Base-by-base conservation (phyloP, 306 rosid genomes). In the Ormosia emarginata region DNA sequence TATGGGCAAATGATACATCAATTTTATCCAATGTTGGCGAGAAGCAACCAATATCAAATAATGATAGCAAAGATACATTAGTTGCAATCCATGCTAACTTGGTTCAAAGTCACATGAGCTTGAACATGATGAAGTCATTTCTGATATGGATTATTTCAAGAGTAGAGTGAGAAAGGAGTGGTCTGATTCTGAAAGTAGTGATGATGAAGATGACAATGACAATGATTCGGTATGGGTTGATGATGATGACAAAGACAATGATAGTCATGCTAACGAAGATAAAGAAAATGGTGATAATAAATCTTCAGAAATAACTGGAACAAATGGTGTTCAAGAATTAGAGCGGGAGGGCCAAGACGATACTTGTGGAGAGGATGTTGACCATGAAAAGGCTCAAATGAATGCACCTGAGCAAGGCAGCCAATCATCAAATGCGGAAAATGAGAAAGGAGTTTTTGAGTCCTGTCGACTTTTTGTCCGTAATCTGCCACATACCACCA, bases 71-170 rank as follows among this genome's bases (percentile, higher is more conserved):
- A 66, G 77, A 75, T 53, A 75, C 63, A 17, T 44, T 82, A 44
- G 84, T 36, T 81, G 64, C 84, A 13, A 56, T 15, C 49, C 67
- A 39, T 73, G 56, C 47, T 36, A 86, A 85, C 63, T 79, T 49
- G 36, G 82, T 39, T 15, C 81, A 80, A 46, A 81, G 70, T 29
- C 83, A 7, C 59, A 8, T 75, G 85, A 83, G 52, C 71, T 71
- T 72, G 90, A 88, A 2, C 78, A 67, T 34, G 86, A 83, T 75
- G 87, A 66, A 40, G 84, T 79, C 29, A 32, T 90, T 69, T 90
- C 97, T 11, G 98, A 93, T 86, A 88, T 85, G 88, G 98, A 93
- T 68, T 93, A 93, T 86, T 89, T 93, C 80, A 91, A 91, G 94
- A 95, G 97, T 77, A 91, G 87, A 81, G 94, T 89, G 71, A 89